Percentiles rank a stretch among this genome's conserved stretches.
Evolutionary conservation across 331 rosid genomes (phyloP).

Genomic region (Rosa hybrid): DNA sequence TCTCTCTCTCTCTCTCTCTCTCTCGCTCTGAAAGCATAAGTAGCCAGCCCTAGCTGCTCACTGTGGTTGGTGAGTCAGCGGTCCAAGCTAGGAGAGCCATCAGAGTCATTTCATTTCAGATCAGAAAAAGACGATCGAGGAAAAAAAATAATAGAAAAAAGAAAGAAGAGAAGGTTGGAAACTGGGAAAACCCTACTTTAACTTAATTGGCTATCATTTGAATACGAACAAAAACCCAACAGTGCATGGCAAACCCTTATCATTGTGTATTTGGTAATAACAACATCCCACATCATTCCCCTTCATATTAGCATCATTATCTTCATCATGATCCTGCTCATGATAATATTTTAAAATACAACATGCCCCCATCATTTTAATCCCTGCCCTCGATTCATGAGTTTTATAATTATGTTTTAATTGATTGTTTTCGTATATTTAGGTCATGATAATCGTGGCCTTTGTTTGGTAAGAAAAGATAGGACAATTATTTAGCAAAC

Average conservation of each 20-base stretch:
- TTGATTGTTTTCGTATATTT: neutral
- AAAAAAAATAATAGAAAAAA: neutral
- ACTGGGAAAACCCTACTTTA: slow-evolving; percentile 19
- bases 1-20: neutral
- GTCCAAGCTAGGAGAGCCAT: slow-evolving; percentile 20
- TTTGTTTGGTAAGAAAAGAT: neutral
- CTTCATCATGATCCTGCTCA: slow-evolving; percentile 12
- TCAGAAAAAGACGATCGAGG: slow-evolving; percentile 17
- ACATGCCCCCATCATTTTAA: slow-evolving; percentile 35
- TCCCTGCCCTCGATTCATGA: neutral
- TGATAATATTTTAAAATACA: slow-evolving; percentile 8
- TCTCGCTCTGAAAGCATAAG: neutral
- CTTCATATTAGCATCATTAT: slow-evolving; percentile 35
- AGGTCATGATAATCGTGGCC: neutral
- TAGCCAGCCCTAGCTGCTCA: neutral
- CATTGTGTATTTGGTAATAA: slow-evolving; percentile 40
- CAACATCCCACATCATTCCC: slow-evolving; percentile 30
- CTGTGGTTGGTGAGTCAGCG: slow-evolving; percentile 35
- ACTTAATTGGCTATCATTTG: slow-evolving; percentile 30
- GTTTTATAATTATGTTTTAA: neutral
- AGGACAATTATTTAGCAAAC: slow-evolving; percentile 4
- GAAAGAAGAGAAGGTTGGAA: slow-evolving; percentile 19
- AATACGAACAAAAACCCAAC: slow-evolving; percentile 35
- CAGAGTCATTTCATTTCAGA: slow-evolving; percentile 34
- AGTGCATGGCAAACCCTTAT: slow-evolving; percentile 29